A percentile compares a stretch with the other conserved stretches of the same genome.
Conservation (phyloP, 148 eudicot species). For the Cornus controversa region DNA sequence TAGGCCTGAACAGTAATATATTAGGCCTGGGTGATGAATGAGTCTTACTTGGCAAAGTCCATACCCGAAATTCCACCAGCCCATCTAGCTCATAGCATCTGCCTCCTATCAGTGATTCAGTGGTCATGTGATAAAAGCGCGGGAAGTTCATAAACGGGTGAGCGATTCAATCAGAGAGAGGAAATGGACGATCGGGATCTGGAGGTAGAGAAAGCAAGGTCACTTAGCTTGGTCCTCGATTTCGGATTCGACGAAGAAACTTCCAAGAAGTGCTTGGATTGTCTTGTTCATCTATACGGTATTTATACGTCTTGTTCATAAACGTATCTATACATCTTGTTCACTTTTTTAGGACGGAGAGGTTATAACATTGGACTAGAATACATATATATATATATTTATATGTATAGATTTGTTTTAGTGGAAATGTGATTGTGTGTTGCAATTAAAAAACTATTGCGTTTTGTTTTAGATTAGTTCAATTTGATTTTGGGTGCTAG, state of each 20-base stretch:
- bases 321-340: too few relatives aligned
- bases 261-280: constrained; percentile 63
- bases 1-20: too few relatives aligned
- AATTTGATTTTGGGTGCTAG: background rate
- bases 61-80: too few relatives aligned
- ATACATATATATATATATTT: background rate
- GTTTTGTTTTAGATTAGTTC: background rate
- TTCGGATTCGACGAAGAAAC: constrained; percentile 82
- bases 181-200: constrained; percentile 28
- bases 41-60: too few relatives aligned
- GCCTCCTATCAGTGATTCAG: too few relatives aligned
- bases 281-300: constrained; percentile 81
- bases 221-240: constrained; percentile 73
- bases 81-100: too few relatives aligned
- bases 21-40: too few relatives aligned
- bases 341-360: too few relatives aligned
- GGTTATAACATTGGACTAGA: too few relatives aligned
- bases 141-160: background rate
- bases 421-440: background rate
- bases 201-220: constrained; percentile 57
- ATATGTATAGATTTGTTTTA: background rate
- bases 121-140: background rate
- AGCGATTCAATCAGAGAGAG: background rate
- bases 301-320: too few relatives aligned
- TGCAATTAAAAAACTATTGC: background rate